Evolutionary conservation across 2,329 filamentous ascomycete species (phyloP).

Genomic region (Cordyceps militaris): DNA sequence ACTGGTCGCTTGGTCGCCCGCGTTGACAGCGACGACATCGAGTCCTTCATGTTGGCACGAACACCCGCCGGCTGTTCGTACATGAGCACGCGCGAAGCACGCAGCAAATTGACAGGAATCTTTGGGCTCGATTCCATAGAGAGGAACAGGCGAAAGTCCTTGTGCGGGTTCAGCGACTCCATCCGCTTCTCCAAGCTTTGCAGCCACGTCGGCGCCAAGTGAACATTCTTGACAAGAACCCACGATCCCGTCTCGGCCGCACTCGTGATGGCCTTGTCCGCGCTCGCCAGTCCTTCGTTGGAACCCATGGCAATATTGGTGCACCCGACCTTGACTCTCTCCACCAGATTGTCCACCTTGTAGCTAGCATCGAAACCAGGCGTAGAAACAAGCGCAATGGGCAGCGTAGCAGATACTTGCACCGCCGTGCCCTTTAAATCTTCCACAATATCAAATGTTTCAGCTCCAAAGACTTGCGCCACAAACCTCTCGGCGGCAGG

Average conservation of each 20-base stretch:
- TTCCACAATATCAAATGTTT: conserved; percentile 75
- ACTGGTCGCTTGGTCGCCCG: conserved; percentile 76
- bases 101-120: conserved; percentile 92
- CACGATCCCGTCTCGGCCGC: conserved; percentile 88
- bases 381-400: conserved; percentile 87
- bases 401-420: conserved; percentile 75
- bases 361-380: conserved; percentile 98
- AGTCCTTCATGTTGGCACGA: conserved; percentile 97
- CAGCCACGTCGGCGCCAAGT: conserved; percentile 90
- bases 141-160: conserved; percentile 88
- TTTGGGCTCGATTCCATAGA: conserved; percentile 97
- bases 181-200: conserved; percentile 96
- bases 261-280: conserved; percentile 90
- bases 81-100: conserved; percentile 89
- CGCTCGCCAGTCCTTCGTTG: conserved; percentile 83
- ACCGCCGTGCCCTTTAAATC: conserved; percentile 80
- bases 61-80: conserved; percentile 98
- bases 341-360: conserved; percentile 94
- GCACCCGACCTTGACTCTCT: conserved; percentile 73
- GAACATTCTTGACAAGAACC: conserved; percentile 99
- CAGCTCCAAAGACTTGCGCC: conserved; percentile 72
- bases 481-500: conserved; percentile 91
- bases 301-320: conserved; percentile 99
- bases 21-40: conserved; percentile 72
- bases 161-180: conserved; percentile 88